Conservation (phyloP, 2,329 filamentous ascomycete genomes). For the Helminthosporium solani region DNA sequence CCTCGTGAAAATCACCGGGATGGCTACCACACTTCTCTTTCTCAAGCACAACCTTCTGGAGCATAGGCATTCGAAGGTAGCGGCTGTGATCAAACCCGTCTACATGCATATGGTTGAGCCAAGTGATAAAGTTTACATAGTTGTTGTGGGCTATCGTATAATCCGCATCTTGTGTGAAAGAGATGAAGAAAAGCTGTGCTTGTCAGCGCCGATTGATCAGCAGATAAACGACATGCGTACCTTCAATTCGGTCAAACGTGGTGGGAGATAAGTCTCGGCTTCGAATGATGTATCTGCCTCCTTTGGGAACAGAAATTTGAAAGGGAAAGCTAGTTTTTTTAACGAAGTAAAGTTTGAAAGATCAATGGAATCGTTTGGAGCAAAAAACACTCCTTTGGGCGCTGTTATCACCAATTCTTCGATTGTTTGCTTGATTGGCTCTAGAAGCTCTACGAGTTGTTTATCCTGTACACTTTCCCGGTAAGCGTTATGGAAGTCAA, state of each 20-base stretch:
- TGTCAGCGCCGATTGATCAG: not conserved
- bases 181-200: not conserved
- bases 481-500: not conserved
- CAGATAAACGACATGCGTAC: not conserved
- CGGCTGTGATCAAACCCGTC: not conserved
- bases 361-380: not conserved
- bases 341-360: constrained; percentile 2
- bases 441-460: not conserved
- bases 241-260: not conserved
- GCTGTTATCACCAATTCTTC: constrained; percentile 3
- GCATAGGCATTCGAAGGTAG: not conserved
- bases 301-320: constrained; percentile 2
- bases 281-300: not conserved
- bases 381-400: not conserved
- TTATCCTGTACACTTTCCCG: not conserved
- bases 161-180: not conserved
- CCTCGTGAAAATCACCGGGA: not conserved
- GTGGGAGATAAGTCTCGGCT: not conserved
- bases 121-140: not conserved
- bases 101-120: not conserved
- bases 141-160: not conserved
- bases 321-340: constrained; percentile 2
- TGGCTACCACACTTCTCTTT: not conserved
- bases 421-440: constrained; percentile 3
- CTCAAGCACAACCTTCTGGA: not conserved